Conservation (phyloP, 2,329 filamentous ascomycete species). For the Phoma sp. region DNA sequence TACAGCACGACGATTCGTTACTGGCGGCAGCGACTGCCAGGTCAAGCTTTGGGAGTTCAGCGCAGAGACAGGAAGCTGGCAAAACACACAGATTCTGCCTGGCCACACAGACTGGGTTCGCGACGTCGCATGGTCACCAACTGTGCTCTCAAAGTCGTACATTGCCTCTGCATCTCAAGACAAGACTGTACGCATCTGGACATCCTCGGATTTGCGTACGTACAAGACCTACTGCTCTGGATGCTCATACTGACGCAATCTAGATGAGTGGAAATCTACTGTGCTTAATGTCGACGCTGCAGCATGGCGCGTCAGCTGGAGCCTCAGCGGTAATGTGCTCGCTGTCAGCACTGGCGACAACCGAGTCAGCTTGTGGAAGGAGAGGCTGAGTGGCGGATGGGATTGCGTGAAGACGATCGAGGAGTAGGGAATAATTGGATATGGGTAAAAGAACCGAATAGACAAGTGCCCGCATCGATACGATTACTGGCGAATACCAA, state of each 20-base stretch:
- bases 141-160: slow-evolving; percentile 92
- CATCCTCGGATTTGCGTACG: slow-evolving; percentile 54
- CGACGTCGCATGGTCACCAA: slow-evolving; percentile 96
- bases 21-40: slow-evolving; percentile 90
- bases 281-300: slow-evolving; percentile 85
- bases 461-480: neutral
- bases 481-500: slow-evolving; percentile 4
- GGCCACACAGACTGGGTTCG: slow-evolving; percentile 97
- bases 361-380: slow-evolving; percentile 97
- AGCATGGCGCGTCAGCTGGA: slow-evolving; percentile 98
- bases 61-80: slow-evolving; percentile 60
- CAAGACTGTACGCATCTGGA: slow-evolving; percentile 98
- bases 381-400: slow-evolving; percentile 96
- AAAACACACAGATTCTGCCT: slow-evolving; percentile 61
- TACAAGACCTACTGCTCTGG: slow-evolving; percentile 1
- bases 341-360: slow-evolving; percentile 95
- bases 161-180: slow-evolving; percentile 96
- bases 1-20: slow-evolving; percentile 82
- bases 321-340: slow-evolving; percentile 92
- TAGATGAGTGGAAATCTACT: slow-evolving; percentile 81
- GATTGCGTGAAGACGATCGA: slow-evolving; percentile 97
- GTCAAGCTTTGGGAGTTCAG: slow-evolving; percentile 90
- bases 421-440: slow-evolving; percentile 60
- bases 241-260: slow-evolving; percentile 52
- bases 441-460: neutral